These are phyloP conservation scores for Pterulicium gracile DNA, from an alignment of 1,284 basidiomycete species.

Conservation along the genomic window DNA sequence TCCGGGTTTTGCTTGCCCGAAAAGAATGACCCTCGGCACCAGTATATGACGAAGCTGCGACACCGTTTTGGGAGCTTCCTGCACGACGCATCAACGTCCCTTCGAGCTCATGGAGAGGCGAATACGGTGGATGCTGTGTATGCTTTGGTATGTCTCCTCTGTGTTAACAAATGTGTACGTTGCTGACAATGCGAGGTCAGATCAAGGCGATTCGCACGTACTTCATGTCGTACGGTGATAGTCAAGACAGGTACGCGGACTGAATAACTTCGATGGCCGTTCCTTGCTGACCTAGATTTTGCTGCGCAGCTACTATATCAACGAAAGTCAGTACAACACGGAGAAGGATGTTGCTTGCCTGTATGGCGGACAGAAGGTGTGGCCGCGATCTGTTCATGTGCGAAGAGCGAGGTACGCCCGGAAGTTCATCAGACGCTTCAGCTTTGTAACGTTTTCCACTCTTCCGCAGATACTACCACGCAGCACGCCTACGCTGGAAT, in stretches of 20 bases:
- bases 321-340: slow-evolving; percentile 47
- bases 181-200: slow-evolving; percentile 20
- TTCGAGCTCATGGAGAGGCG: slow-evolving; percentile 68
- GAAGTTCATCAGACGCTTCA: slow-evolving; percentile 5
- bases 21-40: slow-evolving; percentile 54
- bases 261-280: neutral
- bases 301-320: slow-evolving; percentile 39
- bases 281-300: slow-evolving; percentile 5
- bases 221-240: slow-evolving; percentile 62
- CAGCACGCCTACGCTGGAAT: slow-evolving; percentile 61
- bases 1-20: slow-evolving; percentile 68
- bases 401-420: slow-evolving; percentile 49
- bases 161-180: slow-evolving; percentile 1
- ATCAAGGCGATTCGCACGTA: slow-evolving; percentile 55
- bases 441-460: neutral
- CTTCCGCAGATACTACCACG: slow-evolving; percentile 44
- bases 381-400: slow-evolving; percentile 60
- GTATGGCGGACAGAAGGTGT: slow-evolving; percentile 58
- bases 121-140: slow-evolving; percentile 84
- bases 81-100: slow-evolving; percentile 56
- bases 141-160: slow-evolving; percentile 36
- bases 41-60: slow-evolving; percentile 52
- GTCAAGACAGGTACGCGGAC: slow-evolving; percentile 40
- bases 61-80: slow-evolving; percentile 62
- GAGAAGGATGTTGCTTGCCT: slow-evolving; percentile 55